A percentile compares a stretch with the other conserved stretches of the same genome.
Conservation (phyloP, 106 monocot species). For the Platanthera zijinensis region DNA sequence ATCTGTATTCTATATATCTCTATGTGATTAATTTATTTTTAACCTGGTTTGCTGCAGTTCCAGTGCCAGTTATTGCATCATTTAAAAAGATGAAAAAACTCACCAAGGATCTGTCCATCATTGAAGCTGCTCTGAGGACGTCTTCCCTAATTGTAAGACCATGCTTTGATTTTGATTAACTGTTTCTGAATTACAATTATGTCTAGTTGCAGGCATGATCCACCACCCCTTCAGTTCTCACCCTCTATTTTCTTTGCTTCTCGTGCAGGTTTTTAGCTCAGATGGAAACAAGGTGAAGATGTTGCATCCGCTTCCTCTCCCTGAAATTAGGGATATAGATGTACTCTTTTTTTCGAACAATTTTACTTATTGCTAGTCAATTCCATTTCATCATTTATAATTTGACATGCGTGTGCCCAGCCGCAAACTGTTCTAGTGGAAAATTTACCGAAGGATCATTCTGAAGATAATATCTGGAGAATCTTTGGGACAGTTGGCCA, state of each 20-base stretch:
- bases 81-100: conserved; percentile 90
- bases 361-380: background rate
- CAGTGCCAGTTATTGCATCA: conserved; percentile 72
- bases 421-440: conserved; percentile 58
- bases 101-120: conserved; percentile 40
- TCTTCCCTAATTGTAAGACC: conserved; percentile 69
- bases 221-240: background rate
- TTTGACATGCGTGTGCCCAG: conserved; percentile 19
- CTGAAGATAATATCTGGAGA: conserved; percentile 42
- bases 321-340: conserved; percentile 33
- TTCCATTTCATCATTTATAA: background rate
- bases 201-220: background rate
- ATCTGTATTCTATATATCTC: background rate
- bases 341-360: conserved; percentile 11
- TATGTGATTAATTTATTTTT: background rate
- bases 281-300: conserved; percentile 72
- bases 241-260: background rate
- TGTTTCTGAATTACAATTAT: background rate
- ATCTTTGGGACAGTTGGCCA: conserved; percentile 49
- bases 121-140: conserved; percentile 70
- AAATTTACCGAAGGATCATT: conserved; percentile 63
- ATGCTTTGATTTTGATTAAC: background rate
- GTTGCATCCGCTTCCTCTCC: conserved; percentile 40
- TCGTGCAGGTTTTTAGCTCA: conserved; percentile 59
- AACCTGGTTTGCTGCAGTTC: conserved; percentile 48